phyloP scores from a whole-genome alignment of 352 stramenopile genomes.

The Globisporangium paroecandrum region DNA sequence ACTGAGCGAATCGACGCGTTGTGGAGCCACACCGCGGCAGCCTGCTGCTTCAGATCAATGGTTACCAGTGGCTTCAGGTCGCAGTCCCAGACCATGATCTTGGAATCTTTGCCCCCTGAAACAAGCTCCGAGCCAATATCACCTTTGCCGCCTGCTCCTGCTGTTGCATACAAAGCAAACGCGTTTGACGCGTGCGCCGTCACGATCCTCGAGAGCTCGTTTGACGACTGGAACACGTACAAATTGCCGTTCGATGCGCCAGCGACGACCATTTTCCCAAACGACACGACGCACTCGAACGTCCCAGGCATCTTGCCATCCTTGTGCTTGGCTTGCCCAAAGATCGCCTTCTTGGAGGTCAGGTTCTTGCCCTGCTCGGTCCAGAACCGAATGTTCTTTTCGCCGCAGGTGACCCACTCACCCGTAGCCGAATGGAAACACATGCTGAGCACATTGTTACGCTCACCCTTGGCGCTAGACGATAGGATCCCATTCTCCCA shows the following conservation, averaged over 20 bases:
- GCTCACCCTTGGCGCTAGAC: slow-evolving; percentile 58
- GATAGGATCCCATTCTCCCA: slow-evolving; percentile 55
- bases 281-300: slow-evolving; percentile 55
- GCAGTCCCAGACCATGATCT: slow-evolving; percentile 81
- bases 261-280: slow-evolving; percentile 40
- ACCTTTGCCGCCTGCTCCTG: slow-evolving; percentile 18
- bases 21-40: slow-evolving; percentile 21
- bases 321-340: slow-evolving; percentile 54
- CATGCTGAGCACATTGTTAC: slow-evolving; percentile 51
- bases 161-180: slow-evolving; percentile 35
- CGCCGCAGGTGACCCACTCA: slow-evolving; percentile 69
- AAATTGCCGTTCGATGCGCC: slow-evolving; percentile 71
- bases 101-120: slow-evolving; percentile 84
- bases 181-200: slow-evolving; percentile 44
- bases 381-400: slow-evolving; percentile 78
- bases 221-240: slow-evolving; percentile 65
- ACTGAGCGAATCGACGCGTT: slow-evolving; percentile 50
- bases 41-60: slow-evolving; percentile 43
- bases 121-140: slow-evolving; percentile 51
- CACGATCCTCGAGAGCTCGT: slow-evolving; percentile 48
- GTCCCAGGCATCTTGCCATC: slow-evolving; percentile 38
- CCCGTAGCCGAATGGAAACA: slow-evolving; percentile 39
- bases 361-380: slow-evolving; percentile 66
- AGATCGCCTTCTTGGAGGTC: slow-evolving; percentile 69
- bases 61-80: slow-evolving; percentile 42